Evolutionary conservation across 306 rosid genomes (phyloP).

Genomic region (Canavalia ensiformis): DNA sequence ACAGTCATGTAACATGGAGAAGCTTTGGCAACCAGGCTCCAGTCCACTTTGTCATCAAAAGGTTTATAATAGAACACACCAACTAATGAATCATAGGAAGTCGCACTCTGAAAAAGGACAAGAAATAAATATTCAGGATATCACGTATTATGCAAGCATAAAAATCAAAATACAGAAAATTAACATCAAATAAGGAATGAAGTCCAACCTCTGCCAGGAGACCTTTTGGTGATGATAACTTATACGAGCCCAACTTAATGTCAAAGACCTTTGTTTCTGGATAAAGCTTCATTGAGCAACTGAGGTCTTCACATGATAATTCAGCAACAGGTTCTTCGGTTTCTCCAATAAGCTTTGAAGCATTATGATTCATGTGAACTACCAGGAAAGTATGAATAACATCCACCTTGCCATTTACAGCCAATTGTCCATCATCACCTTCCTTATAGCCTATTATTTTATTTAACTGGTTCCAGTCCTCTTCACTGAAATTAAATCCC

Average conservation of each 20-base stretch:
- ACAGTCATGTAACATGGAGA: slow-evolving; percentile 99
- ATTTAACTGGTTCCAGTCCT: slow-evolving; percentile 91
- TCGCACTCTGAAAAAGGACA: slow-evolving; percentile 85
- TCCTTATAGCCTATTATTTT: slow-evolving; percentile 95
- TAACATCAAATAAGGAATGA: slow-evolving; percentile 31
- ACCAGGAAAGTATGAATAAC: slow-evolving; percentile 79
- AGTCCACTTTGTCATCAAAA: slow-evolving; percentile 79
- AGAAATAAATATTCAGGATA: slow-evolving; percentile 43
- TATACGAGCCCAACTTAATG: slow-evolving; percentile 85
- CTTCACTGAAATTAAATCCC: slow-evolving; percentile 77
- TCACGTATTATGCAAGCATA: slow-evolving; percentile 17
- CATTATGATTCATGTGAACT: slow-evolving; percentile 90
- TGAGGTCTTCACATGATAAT: slow-evolving; percentile 87
- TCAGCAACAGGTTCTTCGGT: slow-evolving; percentile 78
- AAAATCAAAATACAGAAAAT: slow-evolving; percentile 31
- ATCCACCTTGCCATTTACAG: slow-evolving; percentile 65
- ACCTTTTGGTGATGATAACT: slow-evolving; percentile 87
- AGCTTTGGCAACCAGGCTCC: slow-evolving; percentile 98
- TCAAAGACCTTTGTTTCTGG: slow-evolving; percentile 90
- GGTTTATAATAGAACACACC: slow-evolving; percentile 87
- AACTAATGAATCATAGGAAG: slow-evolving; percentile 74
- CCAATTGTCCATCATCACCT: slow-evolving; percentile 67
- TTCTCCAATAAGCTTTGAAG: slow-evolving; percentile 90
- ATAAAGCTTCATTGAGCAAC: slow-evolving; percentile 84
- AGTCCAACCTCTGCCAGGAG: slow-evolving; percentile 87